Evolutionary conservation across 768 basidiomycete species (phyloP).

Genomic region (Exsudoporus frostii): DNA sequence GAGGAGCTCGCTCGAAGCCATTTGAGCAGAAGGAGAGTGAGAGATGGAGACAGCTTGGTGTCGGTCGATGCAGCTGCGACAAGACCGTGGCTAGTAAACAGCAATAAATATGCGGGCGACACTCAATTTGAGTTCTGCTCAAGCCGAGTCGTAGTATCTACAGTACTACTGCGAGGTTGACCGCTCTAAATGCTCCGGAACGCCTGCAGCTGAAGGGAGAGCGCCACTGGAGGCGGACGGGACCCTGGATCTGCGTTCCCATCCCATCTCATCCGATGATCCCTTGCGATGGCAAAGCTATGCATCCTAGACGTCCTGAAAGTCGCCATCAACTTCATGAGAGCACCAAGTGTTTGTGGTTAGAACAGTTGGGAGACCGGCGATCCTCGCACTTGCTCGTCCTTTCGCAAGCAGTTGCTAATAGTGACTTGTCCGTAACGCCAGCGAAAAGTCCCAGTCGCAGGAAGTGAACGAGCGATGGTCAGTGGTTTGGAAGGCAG

Average conservation of each 20-base stretch:
- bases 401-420: not conserved
- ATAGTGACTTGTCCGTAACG: too few species aligned
- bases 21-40: slow-evolving; percentile 22
- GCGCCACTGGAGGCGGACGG: not conserved
- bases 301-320: not conserved
- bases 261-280: too few species aligned
- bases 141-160: too few species aligned
- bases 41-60: not conserved
- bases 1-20: slow-evolving; percentile 76
- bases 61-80: not conserved
- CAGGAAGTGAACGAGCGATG: too few species aligned
- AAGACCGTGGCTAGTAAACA: slow-evolving; percentile 7
- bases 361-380: not conserved
- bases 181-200: not conserved
- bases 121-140: too few species aligned
- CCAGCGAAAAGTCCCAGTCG: too few species aligned
- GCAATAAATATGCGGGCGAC: slow-evolving; percentile 10
- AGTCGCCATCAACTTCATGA: not conserved
- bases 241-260: not conserved
- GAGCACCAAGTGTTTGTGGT: not conserved
- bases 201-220: not conserved
- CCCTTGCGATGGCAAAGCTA: not conserved
- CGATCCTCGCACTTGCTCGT: not conserved
- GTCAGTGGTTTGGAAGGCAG: too few species aligned
- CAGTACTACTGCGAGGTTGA: not conserved